Base-by-base conservation (phyloP, 352 stramenopile genomes). In the Bremia lactucae region DNA sequence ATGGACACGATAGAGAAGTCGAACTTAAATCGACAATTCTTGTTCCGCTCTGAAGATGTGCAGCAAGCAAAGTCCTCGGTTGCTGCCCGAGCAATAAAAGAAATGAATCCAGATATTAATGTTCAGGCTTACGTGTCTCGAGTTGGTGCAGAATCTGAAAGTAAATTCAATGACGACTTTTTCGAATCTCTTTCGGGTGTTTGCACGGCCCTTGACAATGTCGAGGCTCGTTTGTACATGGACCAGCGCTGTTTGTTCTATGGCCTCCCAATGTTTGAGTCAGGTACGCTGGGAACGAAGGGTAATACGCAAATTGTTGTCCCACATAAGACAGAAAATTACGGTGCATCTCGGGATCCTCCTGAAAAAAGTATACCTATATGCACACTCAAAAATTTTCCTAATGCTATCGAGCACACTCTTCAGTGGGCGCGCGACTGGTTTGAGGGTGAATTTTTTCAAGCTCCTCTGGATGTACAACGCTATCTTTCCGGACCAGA, bases 311-410 rank as follows among this genome's bases (percentile, higher is more conserved):
- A 96, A 42, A 63, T 95, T 45, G 77, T 94, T 14, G 78, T 95
- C 14, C 82, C 82, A 2, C 74, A 92, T 65, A 86, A 89, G 42
- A 95, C 96, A 18, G 83, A 95, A 47, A 98, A 98, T 63, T 99
- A 99, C 53, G 94, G 95, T 13, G 95, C 88, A 64, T 98, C 94
- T 26, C 87, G 94, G 28, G 96, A 99, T 62, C 96, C 95, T 49
- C 95, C 96, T 4, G 96, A 99, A 68, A 98, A 99, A 71, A 96
- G 82, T 40, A 98, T 99, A 59, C 96, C 96, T 6, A 96, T 99
- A 38, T 99, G 97, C 58, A 99, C 97, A 1, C 72, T 99, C 15
- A 99, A 99, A 72, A 99, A 99, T 71, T 99, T 99, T 55, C 97
- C 96, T 2, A 98, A 99, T 65, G 88, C 97, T 34, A 99, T 99